These are phyloP conservation scores for Litsea cubeba DNA, from an alignment of 164 flowering plant species.

Conservation along the genomic window DNA sequence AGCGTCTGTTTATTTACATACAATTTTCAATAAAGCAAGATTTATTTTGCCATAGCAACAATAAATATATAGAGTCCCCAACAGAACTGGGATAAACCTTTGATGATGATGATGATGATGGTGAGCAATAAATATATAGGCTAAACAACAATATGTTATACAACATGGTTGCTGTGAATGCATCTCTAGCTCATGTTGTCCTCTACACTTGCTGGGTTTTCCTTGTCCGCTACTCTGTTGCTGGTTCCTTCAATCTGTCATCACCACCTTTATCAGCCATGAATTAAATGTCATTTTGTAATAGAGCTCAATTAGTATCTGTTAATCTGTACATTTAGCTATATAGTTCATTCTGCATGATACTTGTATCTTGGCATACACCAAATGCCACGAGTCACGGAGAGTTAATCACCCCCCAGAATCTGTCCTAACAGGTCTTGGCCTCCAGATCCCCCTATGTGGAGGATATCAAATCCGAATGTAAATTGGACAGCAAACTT, in stretches of 20 bases:
- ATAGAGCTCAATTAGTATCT: not conserved
- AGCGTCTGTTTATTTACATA: not conserved
- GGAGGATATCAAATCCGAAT: not conserved
- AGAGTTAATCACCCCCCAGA: not conserved
- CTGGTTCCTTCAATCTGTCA: not conserved
- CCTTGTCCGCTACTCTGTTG: not conserved
- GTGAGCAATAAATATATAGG: not conserved
- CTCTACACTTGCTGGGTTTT: not conserved
- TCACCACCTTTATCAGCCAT: not conserved
- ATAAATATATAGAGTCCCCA: not conserved
- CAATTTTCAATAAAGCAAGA: not conserved
- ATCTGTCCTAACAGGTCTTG: not conserved
- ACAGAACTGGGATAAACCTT: too few species aligned
- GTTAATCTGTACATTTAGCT: not conserved
- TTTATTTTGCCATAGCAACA: not conserved
- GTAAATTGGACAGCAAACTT: not conserved
- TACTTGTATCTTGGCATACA: not conserved
- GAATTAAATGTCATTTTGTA: not conserved
- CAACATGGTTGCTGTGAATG: not conserved
- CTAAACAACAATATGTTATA: not conserved
- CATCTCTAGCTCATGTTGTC: not conserved
- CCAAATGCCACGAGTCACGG: not conserved
- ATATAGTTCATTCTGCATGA: not conserved
- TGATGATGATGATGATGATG: too few species aligned
- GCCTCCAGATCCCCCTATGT: not conserved